A percentile compares a stretch with the other conserved stretches of the same genome.
These are phyloP conservation scores for Fonsecaea nubica DNA, from an alignment of 2,329 filamentous ascomycete genomes.

Conservation along the genomic window DNA sequence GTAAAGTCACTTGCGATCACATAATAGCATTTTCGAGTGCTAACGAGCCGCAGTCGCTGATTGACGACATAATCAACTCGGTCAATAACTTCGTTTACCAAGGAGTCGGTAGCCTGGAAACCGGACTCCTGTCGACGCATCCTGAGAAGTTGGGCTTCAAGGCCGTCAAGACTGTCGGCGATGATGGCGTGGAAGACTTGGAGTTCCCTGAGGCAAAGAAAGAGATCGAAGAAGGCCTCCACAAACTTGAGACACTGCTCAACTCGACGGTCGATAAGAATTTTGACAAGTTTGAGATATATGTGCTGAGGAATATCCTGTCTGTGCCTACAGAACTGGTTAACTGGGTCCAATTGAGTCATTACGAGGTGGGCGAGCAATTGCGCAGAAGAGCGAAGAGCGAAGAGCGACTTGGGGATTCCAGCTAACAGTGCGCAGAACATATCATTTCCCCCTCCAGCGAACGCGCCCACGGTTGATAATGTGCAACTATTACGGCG, in stretches of 20 bases:
- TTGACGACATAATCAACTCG: conserved; percentile 98
- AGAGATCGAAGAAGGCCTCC: conserved; percentile 88
- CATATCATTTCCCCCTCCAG: conserved; percentile 42
- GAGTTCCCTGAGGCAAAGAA: conserved; percentile 60
- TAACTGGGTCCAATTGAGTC: conserved; percentile 78
- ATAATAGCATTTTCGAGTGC: neutral
- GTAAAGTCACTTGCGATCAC: conserved; percentile 60
- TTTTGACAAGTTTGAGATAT: conserved; percentile 88
- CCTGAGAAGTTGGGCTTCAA: conserved; percentile 82
- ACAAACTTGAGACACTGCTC: conserved; percentile 81
- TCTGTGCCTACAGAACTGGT: conserved; percentile 73
- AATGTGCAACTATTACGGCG: conserved; percentile 74
- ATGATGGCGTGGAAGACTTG: conserved; percentile 51
- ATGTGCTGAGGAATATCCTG: conserved; percentile 84
- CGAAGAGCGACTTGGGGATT: neutral
- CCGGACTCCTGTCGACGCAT: conserved; percentile 75
- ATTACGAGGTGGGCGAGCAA: conserved; percentile 73
- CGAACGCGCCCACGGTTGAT: conserved; percentile 65
- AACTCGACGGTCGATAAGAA: conserved; percentile 83
- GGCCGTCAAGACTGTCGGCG: conserved; percentile 54
- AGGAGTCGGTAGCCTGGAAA: conserved; percentile 85
- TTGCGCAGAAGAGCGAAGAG: neutral
- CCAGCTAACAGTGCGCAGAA: conserved; percentile 28
- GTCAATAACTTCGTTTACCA: conserved; percentile 93
- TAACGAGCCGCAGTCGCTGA: conserved; percentile 69